Evolutionary conservation across 768 basidiomycete species (phyloP), one percentile per base, ranked within the genome.

Genomic region (Podaxis pistillaris): DNA sequence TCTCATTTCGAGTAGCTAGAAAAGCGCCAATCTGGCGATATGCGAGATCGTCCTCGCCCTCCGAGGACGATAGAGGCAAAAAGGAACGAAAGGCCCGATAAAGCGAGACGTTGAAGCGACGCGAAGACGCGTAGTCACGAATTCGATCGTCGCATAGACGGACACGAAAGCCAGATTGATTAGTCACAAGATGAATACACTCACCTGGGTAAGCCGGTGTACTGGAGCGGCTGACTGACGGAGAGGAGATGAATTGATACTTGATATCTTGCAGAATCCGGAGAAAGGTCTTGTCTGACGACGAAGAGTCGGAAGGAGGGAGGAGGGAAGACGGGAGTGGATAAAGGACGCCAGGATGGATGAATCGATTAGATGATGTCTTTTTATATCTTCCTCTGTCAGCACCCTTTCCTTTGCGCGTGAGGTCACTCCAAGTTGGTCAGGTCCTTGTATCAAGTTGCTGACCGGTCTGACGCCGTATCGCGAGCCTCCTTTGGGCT

Each of bases 271-370:
- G 56, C 17, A 41, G 22, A 24, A 24, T 15, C 41, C 6, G 22
- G 56, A 22, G 17, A 59, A 47, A 38, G 37, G 36, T 15, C 50
- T 52, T 38, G 60, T 38, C 46, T 44, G 40, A 53, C 46, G 61
- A 62, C 60, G 37, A 61, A 53, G 54, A 24, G 63, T 63, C 24
- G 46, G 50, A 49, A 56, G 37, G 38, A 60, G n/a, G 40, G 62
- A 57, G 37, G 61, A 54, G 55, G 58, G 41, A 40, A 62, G 63
- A 30, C 50, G 55, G 52, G 57, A 58, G 41, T 65, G 46, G 60
- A 61, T 58, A 37, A 58, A 64, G 55, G 58, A 67, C 63, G 71
- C 69, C 69, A 72, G 69, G 55, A 63, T 65, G 69, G 44, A 38
- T 55, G 30, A 64, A 54, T 36, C 50, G 58, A 60, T 40, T n/a